A percentile compares a stretch with the other conserved stretches of the same genome.
These are phyloP conservation scores for Beauveria sp. DNA, from an alignment of 2,329 filamentous ascomycete species.

Conservation along the genomic window DNA sequence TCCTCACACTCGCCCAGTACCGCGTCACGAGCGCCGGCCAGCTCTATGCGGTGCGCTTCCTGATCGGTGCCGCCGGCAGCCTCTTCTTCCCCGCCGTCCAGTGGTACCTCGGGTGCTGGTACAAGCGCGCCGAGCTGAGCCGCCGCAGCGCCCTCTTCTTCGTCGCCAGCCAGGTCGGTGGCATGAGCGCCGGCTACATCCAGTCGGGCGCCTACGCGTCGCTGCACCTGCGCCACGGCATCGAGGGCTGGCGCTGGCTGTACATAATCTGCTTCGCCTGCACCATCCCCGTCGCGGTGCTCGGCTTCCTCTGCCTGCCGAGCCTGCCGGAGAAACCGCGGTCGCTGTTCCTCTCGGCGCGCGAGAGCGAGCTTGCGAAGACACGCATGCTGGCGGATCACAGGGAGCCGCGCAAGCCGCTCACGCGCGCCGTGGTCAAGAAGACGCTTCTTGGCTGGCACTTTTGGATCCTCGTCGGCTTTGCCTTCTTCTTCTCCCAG, in stretches of 20 bases:
- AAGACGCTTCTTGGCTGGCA: slow-evolving; percentile 22
- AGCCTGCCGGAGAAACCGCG: slow-evolving; percentile 22
- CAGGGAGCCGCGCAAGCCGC: slow-evolving; percentile 20
- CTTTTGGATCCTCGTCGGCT: slow-evolving; percentile 23
- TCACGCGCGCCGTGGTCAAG: slow-evolving; percentile 18
- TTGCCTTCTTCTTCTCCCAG: slow-evolving; percentile 22
- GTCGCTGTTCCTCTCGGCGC: slow-evolving; percentile 19
- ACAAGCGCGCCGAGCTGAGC: slow-evolving; percentile 31
- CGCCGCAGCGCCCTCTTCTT: slow-evolving; percentile 32
- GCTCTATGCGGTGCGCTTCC: slow-evolving; percentile 31
- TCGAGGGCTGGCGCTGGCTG: slow-evolving; percentile 37
- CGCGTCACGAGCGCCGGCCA: slow-evolving; percentile 23
- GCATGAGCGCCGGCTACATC: slow-evolving; percentile 36
- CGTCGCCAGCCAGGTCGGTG: slow-evolving; percentile 33
- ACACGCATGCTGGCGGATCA: slow-evolving; percentile 23
- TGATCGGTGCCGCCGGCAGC: slow-evolving; percentile 29
- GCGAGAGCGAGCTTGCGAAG: slow-evolving; percentile 22
- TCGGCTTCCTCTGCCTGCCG: slow-evolving; percentile 25
- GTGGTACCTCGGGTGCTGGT: slow-evolving; percentile 33
- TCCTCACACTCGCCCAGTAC: slow-evolving; percentile 17
- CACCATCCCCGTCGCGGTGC: slow-evolving; percentile 22
- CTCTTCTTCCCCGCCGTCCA: slow-evolving; percentile 27
- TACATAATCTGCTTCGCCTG: slow-evolving; percentile 36
- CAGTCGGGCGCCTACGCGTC: slow-evolving; percentile 31
- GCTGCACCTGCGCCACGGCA: slow-evolving; percentile 27